Base-by-base conservation (phyloP, 1,284 basidiomycete genomes). In the Moesziomyces aphidis region DNA sequence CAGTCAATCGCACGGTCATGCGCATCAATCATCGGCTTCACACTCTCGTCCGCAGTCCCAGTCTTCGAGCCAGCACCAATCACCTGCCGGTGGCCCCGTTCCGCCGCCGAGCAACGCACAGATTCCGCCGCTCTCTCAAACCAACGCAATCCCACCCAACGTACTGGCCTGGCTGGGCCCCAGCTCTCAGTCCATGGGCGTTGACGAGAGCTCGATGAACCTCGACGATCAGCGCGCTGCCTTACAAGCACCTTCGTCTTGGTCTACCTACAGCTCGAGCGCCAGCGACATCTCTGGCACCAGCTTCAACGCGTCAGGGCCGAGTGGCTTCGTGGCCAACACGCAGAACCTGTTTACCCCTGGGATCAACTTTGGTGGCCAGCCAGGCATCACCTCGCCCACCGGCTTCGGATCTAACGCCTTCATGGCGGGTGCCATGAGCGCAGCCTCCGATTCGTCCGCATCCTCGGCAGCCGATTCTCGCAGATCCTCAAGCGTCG, bases 141-240 rank as follows among this genome's bases (percentile, higher is more conserved):
- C 43, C 36, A 50, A 61, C 11, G 24, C 45, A 4, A 42, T 46
- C 24, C 71, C 61, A 26, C 52, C 58, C 13, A 65, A 73, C 21
- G 65, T 73, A 7, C 48, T 73, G n/a, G 65, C 71, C 5, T 73
- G 71, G 71, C 42, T 73, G 52, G 61, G 61, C 24, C 65, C 61
- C 4, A 51, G 43, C 11, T 48, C 43, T 9, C 69, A 66, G 5
- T 39, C 54, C 19, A 61, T 62, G 55, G 23, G 55, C 23, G 48
- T 53, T 24, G 50, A 50, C 24, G 46, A 49, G 15, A 58, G 50
- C 15, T 48, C 62, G 17, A 71, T 75, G 73, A 60, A 71, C n/a
- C 44, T 75, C 11, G 57, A 71, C 22, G 54, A 62, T 15, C 64
- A 63, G 28, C 43, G 48, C 45, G 42, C 55, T n/a, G 44, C 52